These are phyloP conservation scores for Candida labiduridarum DNA, from an alignment of 1,139 yeast species.

Conservation along the genomic window DNA sequence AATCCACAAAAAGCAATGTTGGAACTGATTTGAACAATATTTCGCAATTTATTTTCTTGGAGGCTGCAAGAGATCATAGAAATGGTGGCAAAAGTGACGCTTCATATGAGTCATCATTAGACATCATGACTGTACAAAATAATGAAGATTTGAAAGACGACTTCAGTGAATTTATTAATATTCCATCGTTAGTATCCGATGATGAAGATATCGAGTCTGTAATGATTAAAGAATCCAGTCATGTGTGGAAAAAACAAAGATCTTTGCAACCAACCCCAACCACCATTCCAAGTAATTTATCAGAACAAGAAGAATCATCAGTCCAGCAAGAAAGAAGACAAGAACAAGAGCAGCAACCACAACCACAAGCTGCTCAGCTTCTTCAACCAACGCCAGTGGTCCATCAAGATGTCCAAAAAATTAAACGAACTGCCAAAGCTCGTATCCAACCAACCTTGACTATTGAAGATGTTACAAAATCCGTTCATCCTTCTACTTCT, in stretches of 20 bases:
- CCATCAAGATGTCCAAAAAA: conserved; percentile 4
- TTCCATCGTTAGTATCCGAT: conserved; percentile 15
- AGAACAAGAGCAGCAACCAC: conserved; percentile 6
- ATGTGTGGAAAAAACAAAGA: conserved; percentile 12
- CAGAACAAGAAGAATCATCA: not conserved
- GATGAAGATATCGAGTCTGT: conserved; percentile 14
- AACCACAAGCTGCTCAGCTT: conserved; percentile 1
- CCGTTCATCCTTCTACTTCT: conserved; percentile 5
- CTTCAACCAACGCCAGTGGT: conserved; percentile 5
- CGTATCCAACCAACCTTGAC: conserved; percentile 7
- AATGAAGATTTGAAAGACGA: conserved; percentile 15
- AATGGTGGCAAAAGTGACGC: conserved; percentile 6
- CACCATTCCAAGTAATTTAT: conserved; percentile 11
- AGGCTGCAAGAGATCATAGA: conserved; percentile 10
- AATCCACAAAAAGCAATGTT: conserved; percentile 2
- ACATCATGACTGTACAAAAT: conserved; percentile 17
- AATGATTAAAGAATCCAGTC: conserved; percentile 12
- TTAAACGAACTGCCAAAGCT: not conserved
- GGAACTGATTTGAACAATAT: conserved; percentile 9
- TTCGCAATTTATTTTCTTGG: conserved; percentile 13
- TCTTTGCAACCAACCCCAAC: conserved; percentile 16
- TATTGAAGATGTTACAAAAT: conserved; percentile 9
- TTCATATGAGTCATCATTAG: conserved; percentile 14
- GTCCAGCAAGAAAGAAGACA: not conserved
- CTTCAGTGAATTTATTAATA: conserved; percentile 15